These are phyloP conservation scores for Tanacetum coccineum DNA, from an alignment of 129 eudicot species.

Conservation along the genomic window DNA sequence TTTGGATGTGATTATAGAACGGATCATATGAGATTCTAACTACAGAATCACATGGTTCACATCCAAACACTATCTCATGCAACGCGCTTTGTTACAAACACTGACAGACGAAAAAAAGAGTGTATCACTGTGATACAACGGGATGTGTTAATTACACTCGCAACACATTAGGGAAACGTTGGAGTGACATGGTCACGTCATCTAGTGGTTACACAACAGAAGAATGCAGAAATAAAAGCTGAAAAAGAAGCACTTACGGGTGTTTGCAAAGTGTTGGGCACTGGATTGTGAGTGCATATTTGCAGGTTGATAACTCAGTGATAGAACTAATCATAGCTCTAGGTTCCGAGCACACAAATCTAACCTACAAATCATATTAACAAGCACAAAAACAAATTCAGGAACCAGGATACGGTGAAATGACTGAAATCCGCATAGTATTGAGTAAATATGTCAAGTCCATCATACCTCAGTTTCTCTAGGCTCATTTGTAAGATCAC, in stretches of 20 bases:
- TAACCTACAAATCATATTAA: constrained; percentile 50
- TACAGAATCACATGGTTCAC: no score
- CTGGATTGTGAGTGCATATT: no score
- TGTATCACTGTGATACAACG: no score
- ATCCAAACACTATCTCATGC: no score
- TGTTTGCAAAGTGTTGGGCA: no score
- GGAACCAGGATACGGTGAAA: not conserved
- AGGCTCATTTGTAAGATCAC: constrained; percentile 85
- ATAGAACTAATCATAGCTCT: constrained; percentile 91
- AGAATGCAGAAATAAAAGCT: not conserved
- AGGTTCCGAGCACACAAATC: constrained; percentile 94
- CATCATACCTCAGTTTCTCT: constrained; percentile 86
- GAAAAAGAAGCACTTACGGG: constrained; percentile 50
- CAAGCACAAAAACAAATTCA: not conserved
- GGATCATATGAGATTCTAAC: no score
- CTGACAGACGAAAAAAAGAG: no score
- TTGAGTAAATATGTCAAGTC: not conserved
- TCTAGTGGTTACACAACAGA: not conserved
- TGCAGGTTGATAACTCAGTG: constrained; percentile 91
- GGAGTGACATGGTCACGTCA: not conserved
- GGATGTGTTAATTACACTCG: no score
- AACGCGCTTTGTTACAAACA: no score
- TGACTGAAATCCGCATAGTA: not conserved
- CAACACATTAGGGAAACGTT: not conserved
- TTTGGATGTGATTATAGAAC: no score